Conservation (phyloP, 2,329 filamentous ascomycete genomes). For the Paraphoma sp. region DNA sequence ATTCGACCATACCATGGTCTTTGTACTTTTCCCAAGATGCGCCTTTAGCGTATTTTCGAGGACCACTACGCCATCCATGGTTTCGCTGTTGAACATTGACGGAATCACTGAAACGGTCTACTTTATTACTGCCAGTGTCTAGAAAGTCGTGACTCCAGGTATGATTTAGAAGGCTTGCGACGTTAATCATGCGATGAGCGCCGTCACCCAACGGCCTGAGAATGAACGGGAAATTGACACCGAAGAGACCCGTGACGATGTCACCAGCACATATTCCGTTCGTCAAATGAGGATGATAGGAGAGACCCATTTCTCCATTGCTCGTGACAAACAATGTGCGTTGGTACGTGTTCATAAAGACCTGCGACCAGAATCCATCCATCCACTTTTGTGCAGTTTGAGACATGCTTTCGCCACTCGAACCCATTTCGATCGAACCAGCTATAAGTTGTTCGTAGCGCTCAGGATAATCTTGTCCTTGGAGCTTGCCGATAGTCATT, state of each 20-base stretch:
- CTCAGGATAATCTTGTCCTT: too few relatives aligned
- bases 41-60: background rate
- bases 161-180: conserved; percentile 11
- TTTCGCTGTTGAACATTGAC: background rate
- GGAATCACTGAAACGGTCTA: background rate
- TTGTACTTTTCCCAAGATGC: background rate
- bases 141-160: conserved; percentile 12
- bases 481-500: too few relatives aligned
- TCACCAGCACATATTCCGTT: conserved; percentile 7
- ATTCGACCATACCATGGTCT: background rate
- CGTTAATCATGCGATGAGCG: conserved; percentile 14
- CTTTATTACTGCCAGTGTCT: background rate
- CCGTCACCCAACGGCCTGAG: background rate
- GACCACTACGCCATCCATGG: background rate
- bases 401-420: background rate
- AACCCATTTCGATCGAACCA: background rate
- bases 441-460: too few relatives aligned
- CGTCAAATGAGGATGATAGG: conserved; percentile 3
- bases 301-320: background rate
- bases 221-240: conserved; percentile 23
- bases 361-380: background rate
- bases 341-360: background rate
- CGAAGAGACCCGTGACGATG: conserved; percentile 17
- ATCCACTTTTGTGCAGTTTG: background rate
- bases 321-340: background rate